Base-by-base conservation (phyloP, 495 filamentous ascomycete species). In the Glonium stellatum region DNA sequence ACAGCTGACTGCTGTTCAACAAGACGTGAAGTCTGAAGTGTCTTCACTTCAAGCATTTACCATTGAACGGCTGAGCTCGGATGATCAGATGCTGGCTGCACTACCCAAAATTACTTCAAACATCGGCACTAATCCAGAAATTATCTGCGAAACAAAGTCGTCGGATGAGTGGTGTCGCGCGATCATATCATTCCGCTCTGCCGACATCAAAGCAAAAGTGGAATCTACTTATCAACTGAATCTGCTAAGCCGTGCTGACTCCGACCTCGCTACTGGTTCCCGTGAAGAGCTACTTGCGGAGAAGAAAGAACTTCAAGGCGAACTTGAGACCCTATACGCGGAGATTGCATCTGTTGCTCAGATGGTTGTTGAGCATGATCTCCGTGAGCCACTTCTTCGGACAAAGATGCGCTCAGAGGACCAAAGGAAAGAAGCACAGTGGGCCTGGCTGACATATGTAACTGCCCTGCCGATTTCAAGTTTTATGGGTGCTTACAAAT, bases 321-420 rank as follows among this genome's bases (percentile, higher is more conserved):
- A 73, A 36, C 51, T 70, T 8, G 63, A 69, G 27, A 62, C 34
- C 0, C 54, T 70, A 54, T 58, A 64, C 48, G 57, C 62, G 12
- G 68, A 70, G 51, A 73, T 75, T 42, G 64, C 67, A 13, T 58
- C 66, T 23, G 61, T 75, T 8, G 61, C 64, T 15, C 58, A 70
- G 21, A 73, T 73, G 70, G 72, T 70, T 3, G 67, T 73, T 2
- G 64, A 63, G 47, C 64, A 58, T 44, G 64, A 67, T n/a, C 37
- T 67, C 11, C 21, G 60, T 21, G 62, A 67, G 56, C 64, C 64
- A 22, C 56, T 67, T 10, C 56, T 15, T 6, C 56, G 59, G 6
- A 42, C 62, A 13, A 63, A 63, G 42, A 60, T 57, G 34, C 56
- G 55, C 18, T 54, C 59, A 49, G 64, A 60, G 36, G 55, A 47